phyloP scores from a whole-genome alignment of 192 early-diverging fungal genomes.

The Jimgerdemannia lactiflua region DNA sequence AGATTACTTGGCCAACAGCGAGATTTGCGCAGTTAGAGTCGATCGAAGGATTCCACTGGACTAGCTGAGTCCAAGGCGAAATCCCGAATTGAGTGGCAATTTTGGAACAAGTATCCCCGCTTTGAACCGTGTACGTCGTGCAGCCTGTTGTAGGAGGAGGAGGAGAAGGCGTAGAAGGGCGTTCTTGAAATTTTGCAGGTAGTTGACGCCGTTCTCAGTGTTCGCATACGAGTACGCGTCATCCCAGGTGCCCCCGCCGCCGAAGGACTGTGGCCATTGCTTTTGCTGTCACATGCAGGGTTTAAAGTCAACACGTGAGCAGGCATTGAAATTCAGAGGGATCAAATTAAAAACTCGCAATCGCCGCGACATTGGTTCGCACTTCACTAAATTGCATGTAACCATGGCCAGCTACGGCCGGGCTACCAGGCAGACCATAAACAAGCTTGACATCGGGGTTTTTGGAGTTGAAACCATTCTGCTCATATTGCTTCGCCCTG shows the following conservation, averaged over 20 bases:
- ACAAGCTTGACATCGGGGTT: neutral
- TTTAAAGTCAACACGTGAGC: neutral
- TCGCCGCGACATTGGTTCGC: neutral
- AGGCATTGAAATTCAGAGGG: neutral
- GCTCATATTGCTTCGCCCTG: neutral
- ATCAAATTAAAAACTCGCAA: neutral
- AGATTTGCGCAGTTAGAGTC: conserved; percentile 4
- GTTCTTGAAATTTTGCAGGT: neutral
- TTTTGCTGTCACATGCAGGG: neutral
- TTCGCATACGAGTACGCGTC: neutral
- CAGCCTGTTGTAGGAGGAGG: neutral
- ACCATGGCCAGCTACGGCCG: neutral
- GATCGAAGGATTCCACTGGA: conserved; percentile 2
- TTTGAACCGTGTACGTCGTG: neutral
- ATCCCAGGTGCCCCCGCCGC: neutral
- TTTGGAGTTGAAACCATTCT: neutral
- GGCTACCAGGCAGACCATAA: neutral
- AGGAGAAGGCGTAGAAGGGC: neutral
- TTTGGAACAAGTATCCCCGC: neutral
- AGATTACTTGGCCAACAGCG: neutral
- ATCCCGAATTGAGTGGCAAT: conserved; percentile 4
- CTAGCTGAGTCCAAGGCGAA: neutral
- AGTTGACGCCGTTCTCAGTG: neutral
- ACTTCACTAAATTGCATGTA: neutral
- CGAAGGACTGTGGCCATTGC: neutral